phyloP scores from a whole-genome alignment of 2,329 filamentous ascomycete species.

The Diplodia sapinea region DNA sequence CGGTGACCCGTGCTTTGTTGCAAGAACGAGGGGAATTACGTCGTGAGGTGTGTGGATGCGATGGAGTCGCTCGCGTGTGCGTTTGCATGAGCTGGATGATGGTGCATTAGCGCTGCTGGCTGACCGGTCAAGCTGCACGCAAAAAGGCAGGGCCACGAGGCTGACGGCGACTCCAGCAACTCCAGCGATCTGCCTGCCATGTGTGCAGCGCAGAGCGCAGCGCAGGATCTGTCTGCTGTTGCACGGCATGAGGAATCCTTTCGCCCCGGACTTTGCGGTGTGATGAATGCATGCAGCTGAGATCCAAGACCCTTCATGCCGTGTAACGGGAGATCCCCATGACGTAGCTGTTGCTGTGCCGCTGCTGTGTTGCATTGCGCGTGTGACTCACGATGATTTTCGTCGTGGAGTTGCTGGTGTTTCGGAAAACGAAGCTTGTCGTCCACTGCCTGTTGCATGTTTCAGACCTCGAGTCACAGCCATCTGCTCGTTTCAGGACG shows the following conservation, averaged over 20 bases:
- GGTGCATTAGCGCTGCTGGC: no score
- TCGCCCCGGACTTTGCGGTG: not conserved
- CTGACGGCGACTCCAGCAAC: not conserved
- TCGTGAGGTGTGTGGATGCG: no score
- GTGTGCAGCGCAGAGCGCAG: not conserved
- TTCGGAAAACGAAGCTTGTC: not conserved
- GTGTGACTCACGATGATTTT: not conserved
- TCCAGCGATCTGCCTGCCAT: not conserved
- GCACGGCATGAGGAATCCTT: not conserved
- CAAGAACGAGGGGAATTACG: not conserved
- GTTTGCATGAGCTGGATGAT: no score
- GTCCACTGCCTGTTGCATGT: conserved; percentile 5
- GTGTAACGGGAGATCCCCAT: not conserved
- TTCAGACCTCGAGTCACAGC: not conserved
- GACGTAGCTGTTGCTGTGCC: not conserved
- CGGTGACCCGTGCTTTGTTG: not conserved
- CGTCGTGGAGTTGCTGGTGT: not conserved
- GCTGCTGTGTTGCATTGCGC: not conserved
- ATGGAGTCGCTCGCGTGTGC: no score
- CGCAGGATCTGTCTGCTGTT: not conserved
- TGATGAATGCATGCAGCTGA: not conserved
- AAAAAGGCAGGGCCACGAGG: not conserved
- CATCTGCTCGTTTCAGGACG: conserved; percentile 7
- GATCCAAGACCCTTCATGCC: not conserved
- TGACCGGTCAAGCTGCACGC: not conserved